Base-by-base conservation (phyloP, 2,329 filamentous ascomycete genomes). In the Lasiodiplodia gonubiensis region DNA sequence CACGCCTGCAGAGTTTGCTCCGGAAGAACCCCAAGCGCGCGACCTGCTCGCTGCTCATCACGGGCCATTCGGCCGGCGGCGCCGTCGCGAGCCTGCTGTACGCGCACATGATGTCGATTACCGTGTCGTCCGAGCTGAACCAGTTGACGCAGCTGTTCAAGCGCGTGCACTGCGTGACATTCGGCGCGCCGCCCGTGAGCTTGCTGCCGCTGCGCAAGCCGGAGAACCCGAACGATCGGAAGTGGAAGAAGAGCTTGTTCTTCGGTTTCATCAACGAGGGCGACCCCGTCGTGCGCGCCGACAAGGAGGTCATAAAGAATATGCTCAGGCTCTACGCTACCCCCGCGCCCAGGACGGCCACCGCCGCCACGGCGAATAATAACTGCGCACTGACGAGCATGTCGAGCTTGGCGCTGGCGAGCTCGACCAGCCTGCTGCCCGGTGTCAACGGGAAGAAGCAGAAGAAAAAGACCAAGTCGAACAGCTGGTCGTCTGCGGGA, bases 31-130 rank as follows among this genome's bases (percentile, higher is more conserved):
- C 92, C 0, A 79, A 81, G 3, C 86, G 91, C 12, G 84, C 86
- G 27, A 81, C 83, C 2, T 91, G 89, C 74, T 92, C 89, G 18
- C 83, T 97, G 10, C 82, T 97, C 21, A 91, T 97, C 69, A 96
- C 93, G 0, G 93, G 93, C 0, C 93, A 97, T 75, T 93, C 90
- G 1, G 93, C 93, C 0, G 93, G 93, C 18, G 93, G 93, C 2
- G 93, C 93, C 0, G 89, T 97, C 0, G 93, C 93, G 0, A 86
- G 89, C 2, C 82, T 97, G 12, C 83, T 97, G 0, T 97, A 93
- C 78, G 86, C 86, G 42, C 93, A 97, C 78, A 94, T 97, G 89
- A 85, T 94, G 48, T 83, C 88, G 2, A 83, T 81, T 2, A 83
- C 87, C 2, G 78, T 89, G 3, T 77, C 83, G 51, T 92, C 89